Evolutionary conservation across 2,329 filamentous ascomycete genomes (phyloP), one percentile per base, ranked within the genome.

Genomic region (Nothophaeocryptopus gaeumannii): DNA sequence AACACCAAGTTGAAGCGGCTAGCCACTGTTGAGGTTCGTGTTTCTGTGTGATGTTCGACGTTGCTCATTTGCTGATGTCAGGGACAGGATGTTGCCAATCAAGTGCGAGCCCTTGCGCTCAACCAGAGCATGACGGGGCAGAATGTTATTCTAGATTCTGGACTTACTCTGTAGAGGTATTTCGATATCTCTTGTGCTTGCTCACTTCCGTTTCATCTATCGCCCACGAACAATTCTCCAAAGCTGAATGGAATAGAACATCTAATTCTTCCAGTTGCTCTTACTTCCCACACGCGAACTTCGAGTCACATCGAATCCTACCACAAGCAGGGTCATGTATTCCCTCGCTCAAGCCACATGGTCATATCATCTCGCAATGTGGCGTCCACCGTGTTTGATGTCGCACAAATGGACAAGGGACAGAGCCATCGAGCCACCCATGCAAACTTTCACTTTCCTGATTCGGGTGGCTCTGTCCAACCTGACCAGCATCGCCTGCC

Each of bases 61-160:
- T 13, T 20, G 35, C 14, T 10, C 5, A 10, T 29, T 33, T 30
- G 31, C 50, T 56, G 39, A 58, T 36, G 14, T 16, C 8, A 11
- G 32, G 15, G 33, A 39, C 59, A 75, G 67, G 79, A 81, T 51
- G 77, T 78, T 15, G 78, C 78, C 3, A 72, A 78, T 39, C 78
- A 79, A 56, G 77, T 81, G 0, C 66, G 77, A 37, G 71, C 69
- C 33, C 74, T 80, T 32, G 77, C 74, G 2, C 72, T 71, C 51
- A 77, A 69, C 31, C 73, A 67, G 56, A 76, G 72, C 26, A 72
- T 75, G 16, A 82, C 79, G 2, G 78, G 79, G 0, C 70, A 74
- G 16, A 81, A 81, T 56, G 69, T 74, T 1, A 60, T 81, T 11
- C 66, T 81, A 39, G 79, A 82, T 62, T 66, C 71, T 13, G 56